Evolutionary conservation across 108 stramenopile species (phyloP).

Genomic region (Aurantiochytrium sp.): DNA sequence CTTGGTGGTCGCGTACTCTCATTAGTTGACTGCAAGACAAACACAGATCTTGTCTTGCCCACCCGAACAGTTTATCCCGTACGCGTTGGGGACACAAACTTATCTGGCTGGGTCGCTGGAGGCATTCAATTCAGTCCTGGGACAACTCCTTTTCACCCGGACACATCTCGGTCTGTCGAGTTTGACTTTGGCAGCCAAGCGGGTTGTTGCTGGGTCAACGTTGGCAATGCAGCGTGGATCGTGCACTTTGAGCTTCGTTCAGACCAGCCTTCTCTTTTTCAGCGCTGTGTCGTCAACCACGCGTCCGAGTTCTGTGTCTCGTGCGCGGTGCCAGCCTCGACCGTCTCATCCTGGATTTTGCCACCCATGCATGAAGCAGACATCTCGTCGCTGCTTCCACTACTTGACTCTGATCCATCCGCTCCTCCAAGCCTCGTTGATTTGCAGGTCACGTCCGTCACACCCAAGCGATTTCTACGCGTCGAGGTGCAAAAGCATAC

Average conservation of each 20-base stretch:
- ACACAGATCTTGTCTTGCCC: neutral
- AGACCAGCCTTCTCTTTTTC: neutral
- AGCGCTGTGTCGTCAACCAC: neutral
- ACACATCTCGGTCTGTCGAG: neutral
- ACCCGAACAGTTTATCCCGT: neutral
- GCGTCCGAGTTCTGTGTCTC: neutral
- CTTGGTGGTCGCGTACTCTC: neutral
- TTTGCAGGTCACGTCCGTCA: too few species aligned
- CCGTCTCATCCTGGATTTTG: neutral
- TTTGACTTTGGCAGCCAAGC: neutral
- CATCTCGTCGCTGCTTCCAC: too few species aligned
- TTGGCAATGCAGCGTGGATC: neutral
- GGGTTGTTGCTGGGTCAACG: neutral
- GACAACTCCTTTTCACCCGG: neutral
- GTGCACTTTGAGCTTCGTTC: neutral
- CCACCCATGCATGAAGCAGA: neutral
- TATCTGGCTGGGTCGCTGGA: neutral
- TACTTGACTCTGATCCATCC: too few species aligned
- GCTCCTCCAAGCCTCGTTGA: too few species aligned
- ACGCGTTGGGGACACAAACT: neutral
- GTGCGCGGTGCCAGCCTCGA: neutral
- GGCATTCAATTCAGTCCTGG: neutral
- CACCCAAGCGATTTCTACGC: too few species aligned
- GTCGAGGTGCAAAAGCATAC: too few species aligned
- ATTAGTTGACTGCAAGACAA: neutral